A percentile compares a stretch with the other conserved stretches of the same genome.
These are phyloP conservation scores for Candida namnaoensis DNA, from an alignment of 805 yeast genomes.

Conservation along the genomic window DNA sequence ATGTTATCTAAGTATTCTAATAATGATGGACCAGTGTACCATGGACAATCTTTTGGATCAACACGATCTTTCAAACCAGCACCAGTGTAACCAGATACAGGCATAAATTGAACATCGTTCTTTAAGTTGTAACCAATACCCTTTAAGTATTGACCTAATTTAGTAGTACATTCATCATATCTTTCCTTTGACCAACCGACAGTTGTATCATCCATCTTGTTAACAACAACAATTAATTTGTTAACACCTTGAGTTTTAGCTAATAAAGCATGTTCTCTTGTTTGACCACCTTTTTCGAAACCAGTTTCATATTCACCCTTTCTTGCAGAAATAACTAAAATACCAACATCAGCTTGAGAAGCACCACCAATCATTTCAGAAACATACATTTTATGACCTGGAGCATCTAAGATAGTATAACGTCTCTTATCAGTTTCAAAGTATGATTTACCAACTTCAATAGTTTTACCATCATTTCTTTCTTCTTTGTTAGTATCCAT, in stretches of 20 bases:
- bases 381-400: conserved; percentile 98
- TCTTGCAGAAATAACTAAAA: conserved; percentile 94
- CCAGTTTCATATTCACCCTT: conserved; percentile 99
- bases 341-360: conserved; percentile 98
- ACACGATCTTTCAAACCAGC: conserved; percentile 91
- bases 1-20: conserved; percentile 82
- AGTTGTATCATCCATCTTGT: conserved; percentile 98
- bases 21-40: conserved; percentile 92
- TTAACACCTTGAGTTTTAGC: conserved; percentile 99
- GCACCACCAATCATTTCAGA: conserved; percentile 99
- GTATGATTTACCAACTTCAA: conserved; percentile 96
- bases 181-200: conserved; percentile 95
- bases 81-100: conserved; percentile 97
- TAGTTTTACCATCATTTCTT: conserved; percentile 97
- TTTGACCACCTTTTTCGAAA: conserved; percentile 97
- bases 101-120: conserved; percentile 87
- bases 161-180: conserved; percentile 88
- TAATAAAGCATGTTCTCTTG: conserved; percentile 93
- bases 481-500: conserved; percentile 99
- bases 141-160: conserved; percentile 68
- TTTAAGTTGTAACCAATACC: conserved; percentile 83
- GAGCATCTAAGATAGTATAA: conserved; percentile 97
- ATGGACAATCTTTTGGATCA: conserved; percentile 62
- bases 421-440: conserved; percentile 98
- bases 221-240: conserved; percentile 85